Evolutionary conservation across 805 yeast species (phyloP), one percentile per base, ranked within the genome.

Genomic region (Wickerhamomyces xylosicus): DNA sequence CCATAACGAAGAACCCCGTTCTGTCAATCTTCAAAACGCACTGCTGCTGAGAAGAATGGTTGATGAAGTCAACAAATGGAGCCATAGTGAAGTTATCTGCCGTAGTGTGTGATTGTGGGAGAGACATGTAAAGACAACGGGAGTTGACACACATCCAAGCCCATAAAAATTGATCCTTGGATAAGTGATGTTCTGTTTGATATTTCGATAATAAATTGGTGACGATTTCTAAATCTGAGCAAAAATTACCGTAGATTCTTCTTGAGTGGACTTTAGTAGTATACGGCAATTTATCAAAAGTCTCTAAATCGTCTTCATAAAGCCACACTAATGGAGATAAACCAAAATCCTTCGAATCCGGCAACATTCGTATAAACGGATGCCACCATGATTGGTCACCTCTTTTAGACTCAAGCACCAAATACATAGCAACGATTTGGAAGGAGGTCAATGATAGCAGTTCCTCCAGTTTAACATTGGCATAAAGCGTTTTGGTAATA

Each of bases 121-220:
- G 59, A 3, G 72, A 69, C 79, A 80, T 78, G 56, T 86, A 89
- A 5, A 90, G 64, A 56, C 97, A 90, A 61, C 98, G 78, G 2
- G 97, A 81, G 55, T 92, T 90, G 41, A 89, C 84, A 50, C 90
- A 79, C 50, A 84, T 67, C 95, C 95, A 90, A 0, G 83, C 74
- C 74, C 85, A 77, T 10, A 79, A 50, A 47, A 71, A 79, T 3
- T 39, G 39, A 5, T 37, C 38, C 15, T 35, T 39, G 1, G 40
- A 22, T 3, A 50, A 15, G 4, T 32, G 8, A 2, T 29, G 10
- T 1, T 16, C 3, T 15, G 32, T 8, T 7, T 31, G 10, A 27
- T 42, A 33, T 13, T n/a, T n/a, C 8, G 39, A 21, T 5, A 59
- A 31, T 2, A 57, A 20, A 0, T 54, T 45, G 0, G 27, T 19